Evolutionary conservation across 1,284 basidiomycete genomes (phyloP).

Genomic region (Neotropicomus parvogracilis): DNA sequence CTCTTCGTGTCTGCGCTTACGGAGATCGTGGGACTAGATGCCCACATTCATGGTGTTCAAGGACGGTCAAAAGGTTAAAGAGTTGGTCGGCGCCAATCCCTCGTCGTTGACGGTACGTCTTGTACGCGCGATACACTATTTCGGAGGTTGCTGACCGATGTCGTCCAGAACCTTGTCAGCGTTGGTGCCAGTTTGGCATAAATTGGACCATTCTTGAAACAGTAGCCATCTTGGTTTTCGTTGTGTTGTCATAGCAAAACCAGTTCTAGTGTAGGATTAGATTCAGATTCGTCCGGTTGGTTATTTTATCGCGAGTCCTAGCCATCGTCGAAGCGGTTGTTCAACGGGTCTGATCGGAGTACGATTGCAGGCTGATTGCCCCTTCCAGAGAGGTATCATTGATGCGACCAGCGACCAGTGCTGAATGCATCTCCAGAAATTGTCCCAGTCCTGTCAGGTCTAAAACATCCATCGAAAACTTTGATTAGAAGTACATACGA

Average conservation of each 20-base stretch:
- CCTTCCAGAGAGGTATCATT: too few relatives aligned
- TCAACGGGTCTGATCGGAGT: too few relatives aligned
- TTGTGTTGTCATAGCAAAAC: neutral
- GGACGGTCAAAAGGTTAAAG: neutral
- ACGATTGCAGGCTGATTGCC: too few relatives aligned
- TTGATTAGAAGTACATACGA: too few relatives aligned
- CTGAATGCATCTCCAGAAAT: too few relatives aligned
- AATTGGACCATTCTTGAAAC: neutral
- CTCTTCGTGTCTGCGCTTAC: neutral
- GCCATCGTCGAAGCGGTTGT: too few relatives aligned
- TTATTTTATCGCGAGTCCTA: neutral
- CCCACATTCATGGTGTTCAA: constrained; percentile 58
- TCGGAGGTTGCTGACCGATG: neutral
- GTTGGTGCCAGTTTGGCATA: neutral
- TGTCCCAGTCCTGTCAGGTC: too few relatives aligned
- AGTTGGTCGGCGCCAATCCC: neutral
- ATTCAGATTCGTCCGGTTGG: neutral
- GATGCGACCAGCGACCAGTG: too few relatives aligned
- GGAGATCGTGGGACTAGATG: constrained; percentile 41
- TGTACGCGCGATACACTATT: neutral
- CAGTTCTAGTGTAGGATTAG: neutral
- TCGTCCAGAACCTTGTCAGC: neutral
- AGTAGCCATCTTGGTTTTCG: neutral
- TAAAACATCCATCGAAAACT: too few relatives aligned
- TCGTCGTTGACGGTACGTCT: neutral